Conservation (phyloP, 1,284 basidiomycete species). For the Hypsizygus ulmarius region DNA sequence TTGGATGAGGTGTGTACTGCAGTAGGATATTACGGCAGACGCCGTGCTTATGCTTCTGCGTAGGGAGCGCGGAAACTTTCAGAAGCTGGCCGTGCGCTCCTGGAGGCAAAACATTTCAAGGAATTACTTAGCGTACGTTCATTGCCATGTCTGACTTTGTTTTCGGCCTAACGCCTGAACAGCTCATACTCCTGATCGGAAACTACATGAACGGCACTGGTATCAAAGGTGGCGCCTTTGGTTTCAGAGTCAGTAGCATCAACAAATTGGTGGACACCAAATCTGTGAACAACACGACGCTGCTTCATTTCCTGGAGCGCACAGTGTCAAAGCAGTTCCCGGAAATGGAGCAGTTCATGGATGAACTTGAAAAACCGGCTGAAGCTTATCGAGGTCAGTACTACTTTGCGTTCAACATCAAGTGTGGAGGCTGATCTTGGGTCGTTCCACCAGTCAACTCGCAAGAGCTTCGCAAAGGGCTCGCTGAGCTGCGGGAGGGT, state of each 20-base stretch:
- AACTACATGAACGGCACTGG: slow-evolving; percentile 99
- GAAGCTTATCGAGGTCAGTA: slow-evolving; percentile 87
- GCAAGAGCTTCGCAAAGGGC: slow-evolving; percentile 72
- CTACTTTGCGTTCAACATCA: not conserved
- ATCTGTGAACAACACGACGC: slow-evolving; percentile 88
- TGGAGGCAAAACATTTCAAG: slow-evolving; percentile 81
- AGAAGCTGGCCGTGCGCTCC: slow-evolving; percentile 76
- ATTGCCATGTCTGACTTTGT: slow-evolving; percentile 3
- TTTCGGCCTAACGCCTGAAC: slow-evolving; percentile 18
- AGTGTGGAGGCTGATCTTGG: slow-evolving; percentile 3
- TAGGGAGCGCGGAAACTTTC: slow-evolving; percentile 78
- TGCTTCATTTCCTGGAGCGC: slow-evolving; percentile 92
- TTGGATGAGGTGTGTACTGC: slow-evolving; percentile 58
- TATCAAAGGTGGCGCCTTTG: slow-evolving; percentile 95
- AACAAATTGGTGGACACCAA: slow-evolving; percentile 99
- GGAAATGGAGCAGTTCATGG: slow-evolving; percentile 84
- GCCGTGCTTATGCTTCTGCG: slow-evolving; percentile 5
- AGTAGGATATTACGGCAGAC: not conserved
- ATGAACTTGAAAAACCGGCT: slow-evolving; percentile 86
- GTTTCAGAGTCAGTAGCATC: slow-evolving; percentile 96
- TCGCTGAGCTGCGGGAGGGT: slow-evolving; percentile 75
- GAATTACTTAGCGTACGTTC: slow-evolving; percentile 74
- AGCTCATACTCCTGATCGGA: slow-evolving; percentile 93
- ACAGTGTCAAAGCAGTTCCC: slow-evolving; percentile 89
- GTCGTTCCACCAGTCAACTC: slow-evolving; percentile 57